Base-by-base conservation (phyloP, 352 stramenopile species). In the Thraustochytrium striatum region DNA sequence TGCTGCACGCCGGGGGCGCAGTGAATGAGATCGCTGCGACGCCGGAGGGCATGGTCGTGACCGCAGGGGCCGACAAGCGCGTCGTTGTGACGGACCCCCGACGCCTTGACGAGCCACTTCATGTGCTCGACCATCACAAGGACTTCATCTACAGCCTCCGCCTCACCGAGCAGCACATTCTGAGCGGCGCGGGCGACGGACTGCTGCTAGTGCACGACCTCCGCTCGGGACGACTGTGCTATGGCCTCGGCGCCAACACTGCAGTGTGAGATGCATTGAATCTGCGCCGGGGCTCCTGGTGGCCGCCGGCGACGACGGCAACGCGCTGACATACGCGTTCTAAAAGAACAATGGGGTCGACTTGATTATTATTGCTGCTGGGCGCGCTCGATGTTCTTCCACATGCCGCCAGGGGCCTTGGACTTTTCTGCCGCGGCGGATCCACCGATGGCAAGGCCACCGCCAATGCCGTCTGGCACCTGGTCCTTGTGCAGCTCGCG, bases 81-180 rank as follows among this genome's bases (percentile, higher is more conserved):
- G 86, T 95, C 69, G 88, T 91, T 25, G 88, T 93, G 2, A 78
- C 93, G 7, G 90, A 95, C 83, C 87, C 86, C 61, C 86, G 89
- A 80, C 57, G 85, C 73, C 8, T 91, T 86, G 65, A 80, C 80
- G 25, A 73, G 87, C 21, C 58, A 88, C 28, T 84, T 87, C 81
- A 86, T 50, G 28, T 41, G 2, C 7, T 84, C 21, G 72, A 75
- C 16, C 33, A 93, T 72, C 90, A 95, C 81, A 83, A 88, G 83
- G 90, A 93, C 78, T 95, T 94, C 78, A 92, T 94, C 78, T 95
- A 95, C 84, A 89, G 88, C 36, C 58, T 95, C 7, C 82, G 90
- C 9, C 38, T 93, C 35, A 82, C 85, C 30, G 84, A 83, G 3
- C 84, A 91, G 61, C 73, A 93, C 11, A 92, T 90, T 69, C 90